Base-by-base conservation (phyloP, 2,329 filamentous ascomycete genomes). In the Cercospora janseana region DNA sequence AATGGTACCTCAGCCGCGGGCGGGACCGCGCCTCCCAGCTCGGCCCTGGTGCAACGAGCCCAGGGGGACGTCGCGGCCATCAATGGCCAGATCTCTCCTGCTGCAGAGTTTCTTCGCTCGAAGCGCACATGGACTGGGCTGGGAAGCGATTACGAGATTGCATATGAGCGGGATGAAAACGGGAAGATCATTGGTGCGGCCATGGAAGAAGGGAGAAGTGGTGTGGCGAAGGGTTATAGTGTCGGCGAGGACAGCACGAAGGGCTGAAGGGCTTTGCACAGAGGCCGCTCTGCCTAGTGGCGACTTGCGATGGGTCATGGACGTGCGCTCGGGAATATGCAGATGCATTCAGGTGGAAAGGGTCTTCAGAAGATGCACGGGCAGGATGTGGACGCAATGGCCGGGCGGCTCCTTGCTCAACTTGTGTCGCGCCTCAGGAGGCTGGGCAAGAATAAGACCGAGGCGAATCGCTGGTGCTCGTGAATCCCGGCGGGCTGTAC, bases 81-180 rank as follows among this genome's bases (percentile, higher is more conserved):
- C 59, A 92, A 91, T 44, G 89, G 90, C 5, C 81, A 92, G 0
- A 77, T 86, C n/a, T 97, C 92, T 37, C 93, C 93, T 0, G 93
- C 89, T 0, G 93, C 93, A 0, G 88, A 96, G 67, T 97, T 81
- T 60, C 72, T 98, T 56, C 80, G 85, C 24, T 87, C 85, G 3
- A 81, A 91, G 62, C 75, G 93, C 49, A 95, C 88, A 3, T 98
- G 93, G 93, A 86, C 86, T 64, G 93, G 93, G 0, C 71, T 98
- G 18, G 93, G 93, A 0, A 95, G 82, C 55, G 93, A 98, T 66
- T 94, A 90, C 62, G 76, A 78, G 51, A 75, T 81, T 52, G 71
- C 70, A 57, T 81, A 80, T 57, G 80, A 84, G 23, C 76, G 79
- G n/a, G 76, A 79, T 41, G 75, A 80, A 46, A 55, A 63, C 46